Percentiles rank a stretch among this genome's conserved stretches.
Conservation (phyloP, 352 stramenopile genomes). For the Phytopythium oedochilum region DNA sequence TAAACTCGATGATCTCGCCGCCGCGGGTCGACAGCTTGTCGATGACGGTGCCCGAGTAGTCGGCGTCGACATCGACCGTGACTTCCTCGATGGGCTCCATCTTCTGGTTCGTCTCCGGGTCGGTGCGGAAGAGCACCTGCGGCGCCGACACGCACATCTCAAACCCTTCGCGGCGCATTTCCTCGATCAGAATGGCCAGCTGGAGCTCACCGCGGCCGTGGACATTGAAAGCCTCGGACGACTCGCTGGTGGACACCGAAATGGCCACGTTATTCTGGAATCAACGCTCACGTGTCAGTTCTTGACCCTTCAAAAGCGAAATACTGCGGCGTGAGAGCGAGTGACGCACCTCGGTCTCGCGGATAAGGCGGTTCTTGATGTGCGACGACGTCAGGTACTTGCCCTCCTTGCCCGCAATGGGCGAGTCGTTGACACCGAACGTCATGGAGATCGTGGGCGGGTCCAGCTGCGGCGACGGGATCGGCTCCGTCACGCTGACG, state of each 20-base stretch:
- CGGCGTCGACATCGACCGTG: conserved; percentile 94
- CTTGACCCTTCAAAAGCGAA: too few relatives aligned
- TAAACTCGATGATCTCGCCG: conserved; percentile 90
- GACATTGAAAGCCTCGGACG: conserved; percentile 92
- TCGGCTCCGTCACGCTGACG: conserved; percentile 63
- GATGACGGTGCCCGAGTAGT: conserved; percentile 96
- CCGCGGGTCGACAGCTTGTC: conserved; percentile 95
- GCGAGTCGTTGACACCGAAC: conserved; percentile 97
- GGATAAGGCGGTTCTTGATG: conserved; percentile 92
- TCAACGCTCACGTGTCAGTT: background rate
- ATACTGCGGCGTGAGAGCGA: too few relatives aligned
- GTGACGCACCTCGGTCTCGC: conserved; percentile 89
- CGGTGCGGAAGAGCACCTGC: conserved; percentile 91
- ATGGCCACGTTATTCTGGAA: conserved; percentile 97
- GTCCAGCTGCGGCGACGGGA: conserved; percentile 92
- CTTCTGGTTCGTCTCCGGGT: conserved; percentile 82
- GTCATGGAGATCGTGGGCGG: conserved; percentile 98
- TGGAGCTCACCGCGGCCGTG: conserved; percentile 96
- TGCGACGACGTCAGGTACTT: conserved; percentile 96
- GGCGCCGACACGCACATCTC: conserved; percentile 98
- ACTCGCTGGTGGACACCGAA: conserved; percentile 84
- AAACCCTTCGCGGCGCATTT: conserved; percentile 98
- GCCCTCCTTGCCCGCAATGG: conserved; percentile 94
- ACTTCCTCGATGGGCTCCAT: conserved; percentile 91
- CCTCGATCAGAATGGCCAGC: conserved; percentile 98